Conservation (phyloP, 2,329 filamentous ascomycete species). For the Hypoxylon sp. region DNA sequence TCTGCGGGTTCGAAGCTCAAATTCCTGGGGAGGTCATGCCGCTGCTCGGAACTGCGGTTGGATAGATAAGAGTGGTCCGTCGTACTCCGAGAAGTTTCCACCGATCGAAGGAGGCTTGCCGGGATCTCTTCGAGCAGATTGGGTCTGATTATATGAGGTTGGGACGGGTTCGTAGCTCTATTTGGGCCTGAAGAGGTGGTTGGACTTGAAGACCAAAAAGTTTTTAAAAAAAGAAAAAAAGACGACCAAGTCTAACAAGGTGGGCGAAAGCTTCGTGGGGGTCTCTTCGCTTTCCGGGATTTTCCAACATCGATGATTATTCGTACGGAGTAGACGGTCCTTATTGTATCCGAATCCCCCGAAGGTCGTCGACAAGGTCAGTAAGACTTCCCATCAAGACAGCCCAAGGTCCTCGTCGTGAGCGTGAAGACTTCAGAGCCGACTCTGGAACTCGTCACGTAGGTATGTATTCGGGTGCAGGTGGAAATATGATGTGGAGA, state of each 20-base stretch:
- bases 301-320: constrained; percentile 28
- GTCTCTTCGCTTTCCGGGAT: constrained; percentile 27
- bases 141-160: constrained; percentile 15
- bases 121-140: constrained; percentile 16
- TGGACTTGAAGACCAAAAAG: constrained; percentile 21
- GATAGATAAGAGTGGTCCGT: constrained; percentile 13
- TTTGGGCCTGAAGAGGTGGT: constrained; percentile 8
- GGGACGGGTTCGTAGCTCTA: constrained; percentile 18
- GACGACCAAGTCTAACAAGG: constrained; percentile 21
- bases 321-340: constrained; percentile 22
- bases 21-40: constrained; percentile 2
- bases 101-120: constrained; percentile 14
- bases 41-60: constrained; percentile 18
- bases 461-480: constrained; percentile 39
- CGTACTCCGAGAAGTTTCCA: constrained; percentile 16
- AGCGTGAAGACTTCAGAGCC: constrained; percentile 26
- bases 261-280: constrained; percentile 34
- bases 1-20: constrained; percentile 8
- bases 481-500: constrained; percentile 39
- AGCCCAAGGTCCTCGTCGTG: constrained; percentile 32
- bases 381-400: constrained; percentile 20
- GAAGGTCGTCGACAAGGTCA: constrained; percentile 18
- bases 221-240: constrained; percentile 24
- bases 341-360: constrained; percentile 20
- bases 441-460: constrained; percentile 33